Base-by-base conservation (phyloP, 306 rosid species). In the Boehmeria nivea region DNA sequence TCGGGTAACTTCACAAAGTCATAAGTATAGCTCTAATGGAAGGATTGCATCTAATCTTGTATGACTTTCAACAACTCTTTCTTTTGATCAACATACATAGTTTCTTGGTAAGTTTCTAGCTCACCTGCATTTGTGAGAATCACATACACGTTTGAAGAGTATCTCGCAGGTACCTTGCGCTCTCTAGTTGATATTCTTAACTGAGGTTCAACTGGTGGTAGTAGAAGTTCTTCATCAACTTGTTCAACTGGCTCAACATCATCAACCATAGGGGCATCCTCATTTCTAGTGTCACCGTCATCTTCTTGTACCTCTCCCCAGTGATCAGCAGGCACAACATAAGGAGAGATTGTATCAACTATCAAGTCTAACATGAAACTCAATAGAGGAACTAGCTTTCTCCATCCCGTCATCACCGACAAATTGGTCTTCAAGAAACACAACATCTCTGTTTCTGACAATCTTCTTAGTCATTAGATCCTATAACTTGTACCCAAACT, bases 1-100 rank as follows among this genome's bases (percentile, higher is more conserved):
- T n/a, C 24, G 0, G 9, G 70, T 47, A 65, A 19, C 20, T 33
- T 34, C 2, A 65, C 48, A 11, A 43, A 28, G 11, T 54, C 56
- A 10, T 28, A 55, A 0, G 61, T 63, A 22, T 53, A 36, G 16
- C 26, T 63, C 33, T 26, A 60, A 53, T 47, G 23, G 33, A 61
- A 19, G 45, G 45, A 61, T 34, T 31, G 4, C 36, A 48, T 61
- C n/a, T 61, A 31, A 0, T 51, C 53, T 43, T 64, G 43, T 52
- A 57, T 66, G 28, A 50, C 72, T 33, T 39, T 5, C 13, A 21
- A 23, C 19, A 34, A 36, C 52, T 58, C 17, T 6, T n/a, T 2
- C 5, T 37, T 66, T 0, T n/a, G n/a, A n/a, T n/a, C n/a, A n/a
- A n/a, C n/a, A n/a, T n/a, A n/a, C n/a, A n/a, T n/a, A n/a, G n/a